Evolutionary conservation across 2,329 filamentous ascomycete species (phyloP).

Genomic region (Pestalotiopsis sp.): DNA sequence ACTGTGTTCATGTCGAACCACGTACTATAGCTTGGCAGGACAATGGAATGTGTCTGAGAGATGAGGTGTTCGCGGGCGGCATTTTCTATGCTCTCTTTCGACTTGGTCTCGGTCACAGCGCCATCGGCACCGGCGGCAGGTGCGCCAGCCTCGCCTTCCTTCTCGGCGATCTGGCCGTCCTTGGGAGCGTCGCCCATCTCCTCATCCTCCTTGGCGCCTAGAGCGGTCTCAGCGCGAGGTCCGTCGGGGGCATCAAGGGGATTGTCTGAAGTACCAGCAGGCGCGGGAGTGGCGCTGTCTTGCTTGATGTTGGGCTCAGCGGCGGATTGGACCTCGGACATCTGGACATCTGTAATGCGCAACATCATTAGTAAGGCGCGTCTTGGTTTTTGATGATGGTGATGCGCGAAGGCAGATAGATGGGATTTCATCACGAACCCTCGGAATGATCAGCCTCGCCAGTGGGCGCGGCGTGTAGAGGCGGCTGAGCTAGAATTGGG

Average conservation of each 20-base stretch:
- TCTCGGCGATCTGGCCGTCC: constrained; percentile 40
- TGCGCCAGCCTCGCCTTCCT: constrained; percentile 36
- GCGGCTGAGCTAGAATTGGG: constrained; percentile 55
- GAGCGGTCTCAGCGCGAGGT: constrained; percentile 60
- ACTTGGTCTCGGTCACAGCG: constrained; percentile 60
- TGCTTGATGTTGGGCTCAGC: constrained; percentile 56
- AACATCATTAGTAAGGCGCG: constrained; percentile 14
- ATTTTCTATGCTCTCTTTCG: constrained; percentile 79
- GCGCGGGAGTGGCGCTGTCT: constrained; percentile 59
- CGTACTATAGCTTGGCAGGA: constrained; percentile 94
- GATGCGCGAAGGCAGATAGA: not conserved
- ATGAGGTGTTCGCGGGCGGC: constrained; percentile 90
- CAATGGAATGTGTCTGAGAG: constrained; percentile 91
- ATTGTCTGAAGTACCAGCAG: constrained; percentile 57
- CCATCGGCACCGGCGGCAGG: constrained; percentile 44
- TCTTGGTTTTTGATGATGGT: not conserved
- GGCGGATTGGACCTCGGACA: constrained; percentile 50
- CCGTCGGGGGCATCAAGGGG: constrained; percentile 69
- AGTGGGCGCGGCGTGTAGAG: constrained; percentile 44
- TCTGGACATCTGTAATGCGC: constrained; percentile 57
- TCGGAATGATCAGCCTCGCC: constrained; percentile 39
- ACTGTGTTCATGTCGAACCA: constrained; percentile 99
- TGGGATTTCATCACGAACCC: constrained; percentile 36
- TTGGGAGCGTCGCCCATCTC: constrained; percentile 74
- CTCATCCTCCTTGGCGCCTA: constrained; percentile 65